These are phyloP conservation scores for Diaporthe destruens DNA, from an alignment of 2,329 filamentous ascomycete genomes.

Conservation along the genomic window DNA sequence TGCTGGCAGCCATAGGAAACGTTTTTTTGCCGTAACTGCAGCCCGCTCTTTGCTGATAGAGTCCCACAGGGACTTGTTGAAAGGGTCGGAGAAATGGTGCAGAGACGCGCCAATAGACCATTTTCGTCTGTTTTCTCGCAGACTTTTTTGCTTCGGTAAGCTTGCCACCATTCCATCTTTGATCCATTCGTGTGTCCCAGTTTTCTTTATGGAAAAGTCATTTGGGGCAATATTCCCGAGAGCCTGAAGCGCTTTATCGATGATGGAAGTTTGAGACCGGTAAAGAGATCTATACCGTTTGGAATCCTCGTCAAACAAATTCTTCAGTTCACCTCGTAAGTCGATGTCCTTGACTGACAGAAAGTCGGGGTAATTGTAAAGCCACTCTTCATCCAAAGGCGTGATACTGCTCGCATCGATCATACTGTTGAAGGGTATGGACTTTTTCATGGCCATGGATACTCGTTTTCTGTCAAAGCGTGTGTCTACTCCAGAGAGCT, in stretches of 20 bases:
- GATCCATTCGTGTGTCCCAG: no score
- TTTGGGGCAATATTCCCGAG: no score
- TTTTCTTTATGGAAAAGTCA: no score
- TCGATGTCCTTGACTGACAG: background rate
- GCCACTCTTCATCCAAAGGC: background rate
- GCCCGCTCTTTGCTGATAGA: background rate
- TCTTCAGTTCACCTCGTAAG: background rate
- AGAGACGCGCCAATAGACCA: no score
- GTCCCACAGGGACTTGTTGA: background rate
- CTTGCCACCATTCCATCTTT: background rate
- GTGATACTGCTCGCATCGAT: background rate
- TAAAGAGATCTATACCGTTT: no score
- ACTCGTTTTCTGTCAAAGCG: background rate
- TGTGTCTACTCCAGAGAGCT: background rate
- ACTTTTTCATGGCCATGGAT: background rate
- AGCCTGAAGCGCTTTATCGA: no score
- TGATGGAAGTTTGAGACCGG: no score
- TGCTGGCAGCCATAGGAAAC: background rate
- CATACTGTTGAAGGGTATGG: background rate
- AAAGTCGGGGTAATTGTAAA: background rate
- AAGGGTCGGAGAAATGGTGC: no score
- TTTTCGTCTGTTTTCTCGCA: no score
- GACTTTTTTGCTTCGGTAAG: background rate
- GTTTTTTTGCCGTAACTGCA: background rate
- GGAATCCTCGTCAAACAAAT: background rate